phyloP scores from a whole-genome alignment of 306 rosid species.

The Inga laurina region DNA sequence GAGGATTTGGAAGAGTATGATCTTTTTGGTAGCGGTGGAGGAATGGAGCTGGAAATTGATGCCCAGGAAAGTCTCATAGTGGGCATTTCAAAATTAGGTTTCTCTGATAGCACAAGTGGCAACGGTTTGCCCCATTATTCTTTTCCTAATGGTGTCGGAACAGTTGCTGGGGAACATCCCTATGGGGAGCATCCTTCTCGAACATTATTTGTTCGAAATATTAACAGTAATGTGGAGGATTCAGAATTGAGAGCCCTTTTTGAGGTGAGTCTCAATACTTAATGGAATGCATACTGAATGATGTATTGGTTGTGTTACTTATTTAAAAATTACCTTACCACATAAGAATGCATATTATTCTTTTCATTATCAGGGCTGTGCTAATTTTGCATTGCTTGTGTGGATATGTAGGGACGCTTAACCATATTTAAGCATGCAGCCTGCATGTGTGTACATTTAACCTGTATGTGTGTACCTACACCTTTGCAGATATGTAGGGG shows the following conservation, averaged over 20 bases:
- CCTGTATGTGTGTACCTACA: too few species aligned
- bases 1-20: conserved; percentile 90
- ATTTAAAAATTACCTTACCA: neutral
- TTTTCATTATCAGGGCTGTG: neutral
- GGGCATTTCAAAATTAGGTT: conserved; percentile 59
- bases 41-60: conserved; percentile 85
- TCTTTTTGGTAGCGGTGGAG: conserved; percentile 81
- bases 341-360: neutral
- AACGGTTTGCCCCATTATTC: conserved; percentile 59
- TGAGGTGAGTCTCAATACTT: conserved; percentile 61
- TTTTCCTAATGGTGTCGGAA: conserved; percentile 67
- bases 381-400: neutral
- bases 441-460: too few species aligned
- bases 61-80: conserved; percentile 52
- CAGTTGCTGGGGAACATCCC: conserved; percentile 95
- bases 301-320: neutral
- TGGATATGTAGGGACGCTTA: neutral
- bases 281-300: neutral
- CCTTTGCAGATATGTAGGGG: too few species aligned
- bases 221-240: conserved; percentile 90
- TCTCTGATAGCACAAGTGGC: conserved; percentile 58
- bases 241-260: conserved; percentile 76
- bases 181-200: conserved; percentile 97
- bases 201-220: conserved; percentile 89
- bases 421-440: neutral